These are phyloP conservation scores for Termitomyces sp. DNA, from an alignment of 768 basidiomycete species.

Conservation along the genomic window DNA sequence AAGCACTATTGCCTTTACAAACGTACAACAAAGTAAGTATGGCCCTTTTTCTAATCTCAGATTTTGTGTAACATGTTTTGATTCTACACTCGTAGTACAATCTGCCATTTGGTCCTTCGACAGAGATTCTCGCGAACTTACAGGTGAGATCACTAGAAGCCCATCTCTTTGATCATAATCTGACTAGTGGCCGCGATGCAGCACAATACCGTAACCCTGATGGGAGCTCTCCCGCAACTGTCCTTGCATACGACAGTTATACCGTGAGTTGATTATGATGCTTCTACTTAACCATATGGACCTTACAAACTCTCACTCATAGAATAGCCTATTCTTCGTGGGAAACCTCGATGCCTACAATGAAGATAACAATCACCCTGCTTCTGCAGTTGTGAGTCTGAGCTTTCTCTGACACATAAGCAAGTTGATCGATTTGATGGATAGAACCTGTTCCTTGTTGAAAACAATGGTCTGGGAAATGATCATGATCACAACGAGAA, in stretches of 20 bases:
- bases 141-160: conserved; percentile 22
- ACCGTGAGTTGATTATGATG: conserved; percentile 15
- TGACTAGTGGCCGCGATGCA: conserved; percentile 13
- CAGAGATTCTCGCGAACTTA: conserved; percentile 29
- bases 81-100: conserved; percentile 23
- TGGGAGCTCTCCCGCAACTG: conserved; percentile 29
- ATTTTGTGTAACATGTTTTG: neutral
- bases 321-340: conserved; percentile 38
- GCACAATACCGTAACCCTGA: conserved; percentile 44
- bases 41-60: neutral
- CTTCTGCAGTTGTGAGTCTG: conserved; percentile 29
- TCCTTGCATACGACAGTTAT: conserved; percentile 32
- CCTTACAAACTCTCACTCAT: neutral
- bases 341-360: conserved; percentile 39
- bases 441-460: conserved; percentile 15
- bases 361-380: conserved; percentile 20
- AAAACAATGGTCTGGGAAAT: neutral
- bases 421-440: neutral
- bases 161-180: neutral
- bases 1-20: conserved; percentile 30
- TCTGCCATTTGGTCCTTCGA: conserved; percentile 45
- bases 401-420: neutral
- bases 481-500: neutral
- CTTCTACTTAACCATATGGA: neutral
- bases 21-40: conserved; percentile 35